Base-by-base conservation (phyloP, 495 filamentous ascomycete genomes). In the Talaromyces liani region DNA sequence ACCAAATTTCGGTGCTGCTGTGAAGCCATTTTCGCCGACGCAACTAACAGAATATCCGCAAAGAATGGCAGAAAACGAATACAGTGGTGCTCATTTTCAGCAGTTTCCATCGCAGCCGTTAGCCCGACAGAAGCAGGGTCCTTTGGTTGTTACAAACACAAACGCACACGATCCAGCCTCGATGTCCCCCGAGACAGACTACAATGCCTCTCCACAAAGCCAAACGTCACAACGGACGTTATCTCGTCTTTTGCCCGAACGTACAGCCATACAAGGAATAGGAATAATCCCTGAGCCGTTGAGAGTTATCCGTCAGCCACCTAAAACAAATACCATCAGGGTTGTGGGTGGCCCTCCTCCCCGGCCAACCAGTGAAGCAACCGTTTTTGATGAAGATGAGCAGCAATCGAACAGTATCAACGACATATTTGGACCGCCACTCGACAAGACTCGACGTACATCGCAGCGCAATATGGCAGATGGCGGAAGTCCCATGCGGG, bases 371-470 rank as follows among this genome's bases (percentile, higher is more conserved):
- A 80, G 77, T 61, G 67, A 69, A 8, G 73, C 67, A 27, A 79
- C 77, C 1, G 57, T 75, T 3, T 77, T 78, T 57, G 78, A 80
- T 66, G 78, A 80, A 49, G 75, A 79, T 31, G 53, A 39, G 49
- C 63, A 60, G 51, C 66, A 53, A 22, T 61, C 63, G 27, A 25
- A 18, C 27, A 68, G 61, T 29, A 36, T 33, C 27, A 36, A 58
- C 27, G 68, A 58, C 24, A 57, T 69, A 34, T 56, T 65, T 18
- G 64, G 63, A 27, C 62, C 63, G 7, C 57, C 66, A 16, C 33
- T 62, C 16, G 57, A 65, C 25, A 34, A 61, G 9, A 45, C 56
- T 18, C 54, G 27, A 56, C 63, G 29, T 39, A 58, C 14, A n/a
- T 31, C 10, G 16, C 34, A 47, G 47, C 61, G 8, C 18, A 59